phyloP scores from a whole-genome alignment of 352 stramenopile genomes.

The Globisporangium viniferum region DNA sequence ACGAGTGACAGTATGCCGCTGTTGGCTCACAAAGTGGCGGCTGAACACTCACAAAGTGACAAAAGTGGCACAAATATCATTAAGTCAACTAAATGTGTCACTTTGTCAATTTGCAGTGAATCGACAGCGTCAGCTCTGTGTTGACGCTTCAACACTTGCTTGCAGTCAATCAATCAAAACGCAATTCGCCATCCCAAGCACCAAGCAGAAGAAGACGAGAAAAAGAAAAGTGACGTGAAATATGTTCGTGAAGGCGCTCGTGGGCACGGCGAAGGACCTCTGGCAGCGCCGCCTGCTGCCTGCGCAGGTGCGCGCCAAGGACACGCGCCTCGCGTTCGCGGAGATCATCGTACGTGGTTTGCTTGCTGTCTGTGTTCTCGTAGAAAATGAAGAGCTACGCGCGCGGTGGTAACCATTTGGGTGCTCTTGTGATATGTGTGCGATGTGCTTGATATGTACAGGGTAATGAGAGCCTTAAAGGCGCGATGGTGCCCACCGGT shows the following conservation, averaged over 20 bases:
- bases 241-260: constrained; percentile 43
- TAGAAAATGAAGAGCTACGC: background rate
- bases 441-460: constrained; percentile 9
- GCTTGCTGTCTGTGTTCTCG: background rate
- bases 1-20: too few species aligned
- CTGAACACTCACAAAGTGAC: too few species aligned
- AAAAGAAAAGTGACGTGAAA: background rate
- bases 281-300: constrained; percentile 46
- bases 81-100: too few species aligned
- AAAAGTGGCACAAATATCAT: background rate
- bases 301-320: constrained; percentile 38
- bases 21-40: too few species aligned
- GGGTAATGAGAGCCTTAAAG: constrained; percentile 49
- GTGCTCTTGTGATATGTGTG: background rate
- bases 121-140: too few species aligned
- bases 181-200: background rate
- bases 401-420: background rate
- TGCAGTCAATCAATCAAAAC: background rate
- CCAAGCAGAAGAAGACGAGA: background rate
- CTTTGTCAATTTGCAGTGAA: too few species aligned
- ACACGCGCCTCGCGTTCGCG: constrained; percentile 51
- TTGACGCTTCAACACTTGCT: background rate
- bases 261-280: constrained; percentile 36
- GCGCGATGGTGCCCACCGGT: constrained; percentile 39
- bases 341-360: constrained; percentile 47